phyloP scores from a whole-genome alignment of 768 basidiomycete species.

The Lentinula boryana region DNA sequence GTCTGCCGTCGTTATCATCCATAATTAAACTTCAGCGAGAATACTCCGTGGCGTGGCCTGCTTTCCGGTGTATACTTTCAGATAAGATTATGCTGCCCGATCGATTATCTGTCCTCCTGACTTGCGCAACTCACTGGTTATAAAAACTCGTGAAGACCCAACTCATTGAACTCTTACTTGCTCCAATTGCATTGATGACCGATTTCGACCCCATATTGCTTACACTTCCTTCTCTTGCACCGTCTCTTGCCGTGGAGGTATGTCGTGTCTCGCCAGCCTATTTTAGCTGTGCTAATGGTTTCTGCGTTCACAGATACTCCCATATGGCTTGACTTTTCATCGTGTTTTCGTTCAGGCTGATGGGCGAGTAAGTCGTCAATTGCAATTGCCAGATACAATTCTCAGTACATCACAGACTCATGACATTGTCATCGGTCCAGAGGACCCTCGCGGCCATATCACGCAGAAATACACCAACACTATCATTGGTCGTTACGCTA shows the following conservation, averaged over 20 bases:
- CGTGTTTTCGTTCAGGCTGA: slow-evolving; percentile 58
- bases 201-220: slow-evolving; percentile 49
- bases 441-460: slow-evolving; percentile 51
- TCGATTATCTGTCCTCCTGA: not conserved
- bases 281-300: not conserved
- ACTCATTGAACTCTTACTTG: not conserved
- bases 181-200: slow-evolving; percentile 24
- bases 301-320: slow-evolving; percentile 45
- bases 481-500: slow-evolving; percentile 67
- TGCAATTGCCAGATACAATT: not conserved
- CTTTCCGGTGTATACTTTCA: not conserved
- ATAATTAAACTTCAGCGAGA: not conserved
- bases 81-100: not conserved
- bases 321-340: slow-evolving; percentile 65
- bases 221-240: slow-evolving; percentile 47
- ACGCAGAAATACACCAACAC: slow-evolving; percentile 67
- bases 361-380: slow-evolving; percentile 44
- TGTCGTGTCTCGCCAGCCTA: slow-evolving; percentile 1
- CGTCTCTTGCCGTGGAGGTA: slow-evolving; percentile 60
- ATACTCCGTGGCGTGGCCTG: not conserved
- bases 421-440: slow-evolving; percentile 72
- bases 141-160: not conserved
- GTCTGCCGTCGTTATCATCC: too few species aligned
- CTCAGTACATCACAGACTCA: slow-evolving; percentile 45
- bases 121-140: not conserved